phyloP scores from a whole-genome alignment of 306 rosid genomes.

The Sicyos baderoa region DNA sequence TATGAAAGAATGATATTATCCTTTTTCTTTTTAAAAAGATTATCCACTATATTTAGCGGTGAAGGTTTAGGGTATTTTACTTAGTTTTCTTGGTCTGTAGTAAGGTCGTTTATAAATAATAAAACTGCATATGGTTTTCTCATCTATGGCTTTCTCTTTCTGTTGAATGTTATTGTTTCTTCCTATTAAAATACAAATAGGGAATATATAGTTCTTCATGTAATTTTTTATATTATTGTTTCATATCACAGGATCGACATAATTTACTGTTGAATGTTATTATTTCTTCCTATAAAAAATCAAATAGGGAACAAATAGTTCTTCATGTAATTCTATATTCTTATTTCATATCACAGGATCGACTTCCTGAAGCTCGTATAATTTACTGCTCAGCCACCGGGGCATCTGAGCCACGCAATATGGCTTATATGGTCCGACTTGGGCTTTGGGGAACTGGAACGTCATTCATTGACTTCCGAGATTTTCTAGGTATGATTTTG shows the following conservation, averaged over 20 bases:
- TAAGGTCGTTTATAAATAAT: background rate
- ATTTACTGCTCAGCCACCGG: conserved; percentile 98
- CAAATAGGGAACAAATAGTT: conserved; percentile 6
- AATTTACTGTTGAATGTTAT: background rate
- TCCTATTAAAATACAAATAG: background rate
- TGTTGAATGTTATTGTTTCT: background rate
- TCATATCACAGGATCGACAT: conserved; percentile 59
- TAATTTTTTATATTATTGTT: too few relatives aligned
- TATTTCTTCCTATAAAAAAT: background rate
- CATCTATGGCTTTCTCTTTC: background rate
- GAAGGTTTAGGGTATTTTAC: background rate
- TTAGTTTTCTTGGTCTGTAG: background rate
- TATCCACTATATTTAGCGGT: background rate
- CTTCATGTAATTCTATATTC: too few relatives aligned
- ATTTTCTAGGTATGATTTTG: conserved; percentile 61
- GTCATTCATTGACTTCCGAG: conserved; percentile 70
- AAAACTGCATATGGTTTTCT: background rate
- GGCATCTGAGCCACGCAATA: conserved; percentile 94
- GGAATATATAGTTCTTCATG: background rate
- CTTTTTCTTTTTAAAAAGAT: background rate
- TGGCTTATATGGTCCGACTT: conserved; percentile 99
- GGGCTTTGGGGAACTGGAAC: conserved; percentile 99
- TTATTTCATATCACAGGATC: conserved; percentile 56
- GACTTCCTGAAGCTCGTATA: conserved; percentile 81
- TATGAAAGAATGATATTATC: background rate